Base-by-base conservation (phyloP, 2,329 filamentous ascomycete genomes). In the Pseudogymnoascus destructans region DNA sequence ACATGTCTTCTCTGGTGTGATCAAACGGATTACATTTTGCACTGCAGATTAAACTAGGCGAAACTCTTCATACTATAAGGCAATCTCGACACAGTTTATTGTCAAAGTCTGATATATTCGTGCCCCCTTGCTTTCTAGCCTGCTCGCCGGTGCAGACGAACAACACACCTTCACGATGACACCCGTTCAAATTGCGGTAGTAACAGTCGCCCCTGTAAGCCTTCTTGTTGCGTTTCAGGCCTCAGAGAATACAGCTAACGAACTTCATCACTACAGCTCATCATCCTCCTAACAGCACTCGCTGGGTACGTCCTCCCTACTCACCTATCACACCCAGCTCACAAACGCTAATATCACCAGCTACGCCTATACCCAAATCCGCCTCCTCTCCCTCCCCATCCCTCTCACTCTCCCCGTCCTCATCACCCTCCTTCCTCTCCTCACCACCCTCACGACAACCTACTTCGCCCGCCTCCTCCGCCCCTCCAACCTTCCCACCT, bases 311-410 rank as follows among this genome's bases (percentile, higher is more conserved):
- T 49, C 17, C 32, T 7, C 52, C 46, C 15, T 27, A 10, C 3
- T 38, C 40, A 25, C 5, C 33, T 54, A 15, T 56, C 13, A 13
- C 27, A 32, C 17, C 13, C 3, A 9, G 13, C 23, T 17, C n/a
- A 30, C n/a, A 17, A 36, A 9, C 27, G 5, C 8, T 13, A 38
- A 61, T 59, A 10, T 7, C 25, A 13, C 21, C 21, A 68, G 67
- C 52, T 69, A 67, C 60, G 63, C 66, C 8, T 66, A 63, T 59
- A 63, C 62, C 3, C 64, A 66, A 60, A 68, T 68, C 40, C 61
- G 63, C 36, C 57, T 40, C 38, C 63, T 70, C 11, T 63, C 61
- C 10, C 64, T 70, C 9, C 67, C 67, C 6, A 66, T 69, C 1
- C 62, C 68, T 7, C 60, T 64, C 62, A 63, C 64, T 9, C 64